Conservation (phyloP, 2,329 filamentous ascomycete genomes). For the Bipolaris victoriae region DNA sequence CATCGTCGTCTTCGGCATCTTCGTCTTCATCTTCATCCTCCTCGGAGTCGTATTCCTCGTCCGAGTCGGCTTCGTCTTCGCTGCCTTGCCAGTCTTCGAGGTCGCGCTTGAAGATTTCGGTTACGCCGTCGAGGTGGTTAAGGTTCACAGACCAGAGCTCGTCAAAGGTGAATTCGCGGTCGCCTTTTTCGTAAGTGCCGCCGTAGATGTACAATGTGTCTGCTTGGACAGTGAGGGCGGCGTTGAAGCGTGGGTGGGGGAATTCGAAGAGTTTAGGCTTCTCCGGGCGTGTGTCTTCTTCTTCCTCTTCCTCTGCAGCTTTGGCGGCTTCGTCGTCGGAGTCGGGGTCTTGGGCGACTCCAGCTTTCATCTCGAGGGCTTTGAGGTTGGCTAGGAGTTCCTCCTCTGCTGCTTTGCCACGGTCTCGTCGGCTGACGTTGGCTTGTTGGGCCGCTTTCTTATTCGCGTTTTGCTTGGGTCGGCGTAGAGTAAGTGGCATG, state of each 20-base stretch:
- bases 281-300: constrained; percentile 60
- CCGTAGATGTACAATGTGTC: constrained; percentile 94
- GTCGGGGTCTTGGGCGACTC: constrained; percentile 57
- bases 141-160: constrained; percentile 92
- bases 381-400: constrained; percentile 87
- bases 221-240: constrained; percentile 86
- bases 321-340: constrained; percentile 34
- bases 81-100: constrained; percentile 79
- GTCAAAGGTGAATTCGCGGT: constrained; percentile 93
- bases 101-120: constrained; percentile 85
- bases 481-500: constrained; percentile 80
- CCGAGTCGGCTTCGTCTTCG: constrained; percentile 53
- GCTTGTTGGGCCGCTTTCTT: constrained; percentile 56
- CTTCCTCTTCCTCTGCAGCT: constrained; percentile 48
- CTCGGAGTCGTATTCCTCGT: constrained; percentile 56
- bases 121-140: constrained; percentile 93
- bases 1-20: constrained; percentile 60
- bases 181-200: constrained; percentile 93
- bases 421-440: constrained; percentile 60
- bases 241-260: constrained; percentile 89
- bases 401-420: constrained; percentile 88
- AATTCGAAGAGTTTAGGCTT: constrained; percentile 75
- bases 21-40: constrained; percentile 61
- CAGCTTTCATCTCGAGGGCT: constrained; percentile 77
- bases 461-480: constrained; percentile 71